These are phyloP conservation scores for Trypanosoma congolense DNA, from an alignment of 208 protist genomes.

Conservation along the genomic window DNA sequence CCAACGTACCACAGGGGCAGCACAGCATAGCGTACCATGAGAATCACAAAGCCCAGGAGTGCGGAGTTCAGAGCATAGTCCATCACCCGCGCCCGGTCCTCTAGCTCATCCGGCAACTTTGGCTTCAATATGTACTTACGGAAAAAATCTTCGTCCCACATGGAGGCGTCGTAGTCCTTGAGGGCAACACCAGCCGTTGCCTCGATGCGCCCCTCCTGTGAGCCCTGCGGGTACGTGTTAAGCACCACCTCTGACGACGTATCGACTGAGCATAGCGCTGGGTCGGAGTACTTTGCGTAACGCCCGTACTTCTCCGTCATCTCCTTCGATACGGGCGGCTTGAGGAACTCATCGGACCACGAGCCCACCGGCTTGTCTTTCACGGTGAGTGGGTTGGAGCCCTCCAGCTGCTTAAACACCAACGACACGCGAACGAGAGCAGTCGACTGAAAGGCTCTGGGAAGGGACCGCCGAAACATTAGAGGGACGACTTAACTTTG, in stretches of 20 bases:
- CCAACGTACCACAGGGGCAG: slow-evolving; percentile 84
- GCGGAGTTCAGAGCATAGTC: slow-evolving; percentile 86
- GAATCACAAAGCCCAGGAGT: slow-evolving; percentile 75
- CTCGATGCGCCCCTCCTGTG: slow-evolving; percentile 76
- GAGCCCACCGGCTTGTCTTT: slow-evolving; percentile 81
- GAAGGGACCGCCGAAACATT: slow-evolving; percentile 71
- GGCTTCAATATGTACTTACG: slow-evolving; percentile 90
- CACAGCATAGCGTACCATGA: slow-evolving; percentile 79
- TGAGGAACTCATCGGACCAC: slow-evolving; percentile 84
- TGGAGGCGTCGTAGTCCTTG: slow-evolving; percentile 80
- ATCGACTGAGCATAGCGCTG: slow-evolving; percentile 72
- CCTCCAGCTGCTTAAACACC: slow-evolving; percentile 81
- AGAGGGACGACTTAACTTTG: too few relatives aligned
- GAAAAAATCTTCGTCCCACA: slow-evolving; percentile 91
- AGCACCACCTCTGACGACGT: slow-evolving; percentile 82
- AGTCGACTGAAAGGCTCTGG: slow-evolving; percentile 58
- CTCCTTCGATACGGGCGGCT: slow-evolving; percentile 63
- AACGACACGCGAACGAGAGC: slow-evolving; percentile 57
- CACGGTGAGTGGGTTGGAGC: slow-evolving; percentile 68
- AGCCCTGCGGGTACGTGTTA: slow-evolving; percentile 86
- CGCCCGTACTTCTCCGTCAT: slow-evolving; percentile 78
- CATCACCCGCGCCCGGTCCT: slow-evolving; percentile 80
- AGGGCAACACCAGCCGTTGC: slow-evolving; percentile 70
- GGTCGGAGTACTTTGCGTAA: slow-evolving; percentile 85
- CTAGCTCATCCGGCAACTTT: slow-evolving; percentile 69